Conservation (phyloP, 1,284 basidiomycete species). For the Ceratobasidium sp. region DNA sequence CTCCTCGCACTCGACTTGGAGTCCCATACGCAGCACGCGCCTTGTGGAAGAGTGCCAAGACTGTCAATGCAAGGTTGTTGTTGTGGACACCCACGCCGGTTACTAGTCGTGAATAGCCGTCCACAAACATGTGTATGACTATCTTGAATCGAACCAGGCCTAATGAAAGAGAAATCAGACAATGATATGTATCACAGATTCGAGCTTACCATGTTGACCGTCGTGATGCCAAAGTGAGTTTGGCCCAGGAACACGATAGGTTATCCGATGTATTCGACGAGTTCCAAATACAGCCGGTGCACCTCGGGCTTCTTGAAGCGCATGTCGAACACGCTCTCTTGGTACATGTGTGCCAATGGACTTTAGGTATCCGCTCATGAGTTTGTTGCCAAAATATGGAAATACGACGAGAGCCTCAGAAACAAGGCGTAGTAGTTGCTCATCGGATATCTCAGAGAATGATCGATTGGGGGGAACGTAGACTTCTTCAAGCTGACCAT, state of each 20-base stretch:
- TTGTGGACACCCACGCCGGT: conserved; percentile 52
- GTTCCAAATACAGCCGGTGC: conserved; percentile 53
- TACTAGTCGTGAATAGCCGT: conserved; percentile 49
- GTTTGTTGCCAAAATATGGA: background rate
- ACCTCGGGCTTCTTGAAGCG: background rate
- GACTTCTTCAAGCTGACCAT: background rate
- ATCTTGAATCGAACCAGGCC: conserved; percentile 58
- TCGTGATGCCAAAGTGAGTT: conserved; percentile 60
- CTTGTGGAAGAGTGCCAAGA: conserved; percentile 55
- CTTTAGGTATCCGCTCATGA: conserved; percentile 1
- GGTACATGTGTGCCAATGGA: background rate
- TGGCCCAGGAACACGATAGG: conserved; percentile 58
- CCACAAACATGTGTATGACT: conserved; percentile 47
- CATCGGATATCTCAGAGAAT: background rate
- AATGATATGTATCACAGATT: background rate
- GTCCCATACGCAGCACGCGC: conserved; percentile 56
- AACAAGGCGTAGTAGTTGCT: background rate
- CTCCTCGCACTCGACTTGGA: conserved; percentile 59
- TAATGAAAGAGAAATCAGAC: conserved; percentile 16
- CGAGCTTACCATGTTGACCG: conserved; percentile 56
- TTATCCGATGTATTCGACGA: conserved; percentile 52
- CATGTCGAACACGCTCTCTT: background rate
- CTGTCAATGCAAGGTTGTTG: conserved; percentile 57
- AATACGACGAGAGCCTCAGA: background rate
- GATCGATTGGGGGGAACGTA: background rate